phyloP scores from a whole-genome alignment of 805 yeast species.

The Tetrapisispora arboricola region DNA sequence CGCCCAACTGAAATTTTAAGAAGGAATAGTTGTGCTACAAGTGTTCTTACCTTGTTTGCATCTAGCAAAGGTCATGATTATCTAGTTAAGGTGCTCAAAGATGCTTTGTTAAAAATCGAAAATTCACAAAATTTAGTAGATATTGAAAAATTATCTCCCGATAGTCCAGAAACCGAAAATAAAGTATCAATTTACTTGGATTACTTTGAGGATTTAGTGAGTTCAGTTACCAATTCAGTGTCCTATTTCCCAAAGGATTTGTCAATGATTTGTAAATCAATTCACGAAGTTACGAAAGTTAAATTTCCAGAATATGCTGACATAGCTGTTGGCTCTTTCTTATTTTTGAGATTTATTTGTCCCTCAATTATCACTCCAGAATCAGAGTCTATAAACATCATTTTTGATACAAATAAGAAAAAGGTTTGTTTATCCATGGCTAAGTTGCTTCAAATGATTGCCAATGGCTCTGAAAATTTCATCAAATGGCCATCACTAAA shows the following conservation, averaged over 20 bases:
- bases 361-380: constrained; percentile 94
- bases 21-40: constrained; percentile 69
- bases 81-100: constrained; percentile 40
- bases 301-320: constrained; percentile 55
- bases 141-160: constrained; percentile 40
- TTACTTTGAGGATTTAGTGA: constrained; percentile 45
- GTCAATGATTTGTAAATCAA: constrained; percentile 54
- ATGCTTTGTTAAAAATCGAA: constrained; percentile 44
- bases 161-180: constrained; percentile 31
- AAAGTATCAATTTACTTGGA: constrained; percentile 40
- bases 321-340: constrained; percentile 71
- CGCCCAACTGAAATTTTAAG: constrained; percentile 63
- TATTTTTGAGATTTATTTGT: constrained; percentile 67
- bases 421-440: constrained; percentile 68
- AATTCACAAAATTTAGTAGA: constrained; percentile 45
- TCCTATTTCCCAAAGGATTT: constrained; percentile 57
- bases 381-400: constrained; percentile 27
- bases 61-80: constrained; percentile 50
- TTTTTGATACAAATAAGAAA: constrained; percentile 35
- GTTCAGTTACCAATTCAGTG: constrained; percentile 44
- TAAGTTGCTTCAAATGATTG: constrained; percentile 71
- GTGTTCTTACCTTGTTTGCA: constrained; percentile 60
- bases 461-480: constrained; percentile 60
- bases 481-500: constrained; percentile 51
- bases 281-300: constrained; percentile 41